Percentiles rank a stretch among this genome's conserved stretches.
Conservation (phyloP, 495 filamentous ascomycete species). For the Lasiosphaeria ovina region DNA sequence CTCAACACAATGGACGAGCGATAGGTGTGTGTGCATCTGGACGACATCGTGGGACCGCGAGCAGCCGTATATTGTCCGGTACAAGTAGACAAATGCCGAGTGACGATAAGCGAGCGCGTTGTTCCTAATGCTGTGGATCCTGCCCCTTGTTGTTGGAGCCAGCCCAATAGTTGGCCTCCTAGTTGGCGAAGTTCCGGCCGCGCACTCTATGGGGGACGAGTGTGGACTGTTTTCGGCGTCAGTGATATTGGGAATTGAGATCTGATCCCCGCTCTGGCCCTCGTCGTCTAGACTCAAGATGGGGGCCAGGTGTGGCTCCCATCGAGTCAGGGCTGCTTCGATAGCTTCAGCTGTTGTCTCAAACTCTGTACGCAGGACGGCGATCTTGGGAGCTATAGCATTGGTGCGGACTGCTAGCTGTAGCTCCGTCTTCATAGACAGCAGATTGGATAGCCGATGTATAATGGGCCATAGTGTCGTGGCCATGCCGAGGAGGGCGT, state of each 20-base stretch:
- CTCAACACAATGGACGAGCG: conserved; percentile 51
- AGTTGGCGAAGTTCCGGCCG: neutral
- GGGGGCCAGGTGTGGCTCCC: conserved; percentile 48
- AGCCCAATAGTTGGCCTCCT: neutral
- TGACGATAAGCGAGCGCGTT: conserved; percentile 63
- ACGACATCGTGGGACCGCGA: conserved; percentile 45
- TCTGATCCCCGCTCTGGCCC: neutral
- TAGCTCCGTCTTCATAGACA: conserved; percentile 50
- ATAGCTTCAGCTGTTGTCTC: conserved; percentile 54
- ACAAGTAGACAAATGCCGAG: conserved; percentile 59
- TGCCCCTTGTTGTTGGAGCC: conserved; percentile 24
- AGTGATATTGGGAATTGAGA: neutral
- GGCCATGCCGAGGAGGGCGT: conserved; percentile 61
- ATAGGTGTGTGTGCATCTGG: conserved; percentile 49
- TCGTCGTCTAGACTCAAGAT: conserved; percentile 10
- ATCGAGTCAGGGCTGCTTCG: conserved; percentile 54
- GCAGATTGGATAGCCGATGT: conserved; percentile 56
- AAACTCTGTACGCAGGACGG: conserved; percentile 54
- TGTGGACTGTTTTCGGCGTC: conserved; percentile 1
- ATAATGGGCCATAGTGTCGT: conserved; percentile 63
- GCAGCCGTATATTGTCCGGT: conserved; percentile 51
- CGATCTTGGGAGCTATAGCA: conserved; percentile 44
- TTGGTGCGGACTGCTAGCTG: conserved; percentile 40
- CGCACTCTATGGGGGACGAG: neutral
- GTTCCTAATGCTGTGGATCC: conserved; percentile 51